Evolutionary conservation across 306 rosid genomes (phyloP).

Genomic region (Urtica urens): DNA sequence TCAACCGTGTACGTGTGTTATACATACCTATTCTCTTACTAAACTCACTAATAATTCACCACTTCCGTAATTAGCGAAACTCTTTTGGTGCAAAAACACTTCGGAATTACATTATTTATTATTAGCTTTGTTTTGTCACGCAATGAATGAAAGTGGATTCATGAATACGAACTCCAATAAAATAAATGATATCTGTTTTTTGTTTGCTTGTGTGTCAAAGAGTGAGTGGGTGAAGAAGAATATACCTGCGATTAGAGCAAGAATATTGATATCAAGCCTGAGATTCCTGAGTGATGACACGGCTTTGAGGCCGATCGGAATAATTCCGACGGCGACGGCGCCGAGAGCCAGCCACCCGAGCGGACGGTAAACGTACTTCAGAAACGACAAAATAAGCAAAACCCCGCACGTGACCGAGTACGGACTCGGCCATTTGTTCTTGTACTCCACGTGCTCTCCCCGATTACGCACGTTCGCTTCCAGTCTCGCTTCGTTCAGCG

Average conservation of each 20-base stretch:
- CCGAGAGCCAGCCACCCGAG: conserved; percentile 59
- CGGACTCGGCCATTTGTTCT: conserved; percentile 73
- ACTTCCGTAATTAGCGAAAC: too few relatives aligned
- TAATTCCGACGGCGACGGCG: conserved; percentile 49
- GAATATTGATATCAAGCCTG: conserved; percentile 70
- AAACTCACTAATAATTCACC: too few relatives aligned
- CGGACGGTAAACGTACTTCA: conserved; percentile 44
- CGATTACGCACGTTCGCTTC: conserved; percentile 59
- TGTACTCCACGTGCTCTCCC: conserved; percentile 39
- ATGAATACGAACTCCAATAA: too few relatives aligned
- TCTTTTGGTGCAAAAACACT: too few relatives aligned
- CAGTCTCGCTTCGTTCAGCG: conserved; percentile 59
- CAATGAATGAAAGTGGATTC: too few relatives aligned
- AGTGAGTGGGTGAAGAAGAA: neutral
- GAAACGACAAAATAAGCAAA: conserved; percentile 41
- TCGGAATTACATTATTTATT: too few relatives aligned
- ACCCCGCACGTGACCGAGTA: conserved; percentile 51
- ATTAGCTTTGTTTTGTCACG: too few relatives aligned
- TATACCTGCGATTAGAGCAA: conserved; percentile 64
- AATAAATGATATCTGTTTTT: too few relatives aligned
- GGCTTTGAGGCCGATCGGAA: conserved; percentile 44
- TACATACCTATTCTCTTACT: too few relatives aligned
- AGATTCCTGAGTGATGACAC: conserved; percentile 34
- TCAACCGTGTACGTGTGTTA: too few relatives aligned
- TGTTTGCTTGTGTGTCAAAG: too few relatives aligned